These are phyloP conservation scores for Brassica carinata DNA, from an alignment of 345 rosid genomes.

Conservation along the genomic window DNA sequence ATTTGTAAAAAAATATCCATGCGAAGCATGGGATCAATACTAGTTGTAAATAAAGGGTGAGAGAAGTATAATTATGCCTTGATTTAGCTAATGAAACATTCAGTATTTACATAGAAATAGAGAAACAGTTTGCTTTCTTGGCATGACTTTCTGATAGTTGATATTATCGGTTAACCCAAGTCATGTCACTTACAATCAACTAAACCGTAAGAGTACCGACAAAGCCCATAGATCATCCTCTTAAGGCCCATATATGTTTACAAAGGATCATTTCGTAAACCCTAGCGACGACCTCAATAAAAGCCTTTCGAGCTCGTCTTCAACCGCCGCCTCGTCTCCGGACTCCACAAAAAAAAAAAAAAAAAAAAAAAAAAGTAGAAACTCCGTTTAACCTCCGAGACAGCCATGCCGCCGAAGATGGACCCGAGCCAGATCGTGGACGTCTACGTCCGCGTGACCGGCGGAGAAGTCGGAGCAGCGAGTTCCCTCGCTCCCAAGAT, in stretches of 20 bases:
- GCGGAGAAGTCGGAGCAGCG: conserved; percentile 63
- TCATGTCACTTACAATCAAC: no score
- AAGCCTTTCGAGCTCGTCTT: background rate
- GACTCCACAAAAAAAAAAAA: background rate
- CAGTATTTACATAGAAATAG: no score
- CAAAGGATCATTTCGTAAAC: conserved; percentile 39
- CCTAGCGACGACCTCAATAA: conserved; percentile 33
- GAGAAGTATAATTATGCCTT: no score
- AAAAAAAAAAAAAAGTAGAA: background rate
- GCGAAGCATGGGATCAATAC: no score
- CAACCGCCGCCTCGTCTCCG: conserved; percentile 36
- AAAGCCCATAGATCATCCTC: background rate
- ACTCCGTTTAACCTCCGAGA: conserved; percentile 21
- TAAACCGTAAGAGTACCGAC: no score
- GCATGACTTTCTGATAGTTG: no score
- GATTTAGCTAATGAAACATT: no score
- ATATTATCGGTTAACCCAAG: no score
- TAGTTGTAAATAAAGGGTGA: no score
- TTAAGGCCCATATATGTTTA: background rate
- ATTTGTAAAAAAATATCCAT: no score
- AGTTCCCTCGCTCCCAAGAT: conserved; percentile 71
- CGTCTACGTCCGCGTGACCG: conserved; percentile 58
- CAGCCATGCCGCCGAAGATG: conserved; percentile 58
- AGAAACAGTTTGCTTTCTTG: no score
- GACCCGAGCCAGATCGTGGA: conserved; percentile 55